Percentiles rank a stretch among this genome's conserved stretches.
These are phyloP conservation scores for Xylaria nigripes DNA, from an alignment of 495 filamentous ascomycete genomes.

Conservation along the genomic window DNA sequence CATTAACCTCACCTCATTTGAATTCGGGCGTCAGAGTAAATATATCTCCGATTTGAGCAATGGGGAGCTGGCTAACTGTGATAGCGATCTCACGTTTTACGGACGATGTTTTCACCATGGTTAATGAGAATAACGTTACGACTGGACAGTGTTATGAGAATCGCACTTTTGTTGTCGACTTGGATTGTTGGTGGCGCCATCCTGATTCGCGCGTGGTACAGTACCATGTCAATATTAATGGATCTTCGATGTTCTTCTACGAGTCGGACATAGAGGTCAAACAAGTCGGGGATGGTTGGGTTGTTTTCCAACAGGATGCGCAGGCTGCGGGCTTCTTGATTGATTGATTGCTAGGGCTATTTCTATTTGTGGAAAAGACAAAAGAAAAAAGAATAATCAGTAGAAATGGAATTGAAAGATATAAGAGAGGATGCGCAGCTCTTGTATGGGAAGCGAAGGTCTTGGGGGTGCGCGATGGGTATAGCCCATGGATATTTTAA, in stretches of 20 bases:
- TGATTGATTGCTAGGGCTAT: neutral
- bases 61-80: neutral
- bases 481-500: too few relatives aligned
- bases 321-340: neutral
- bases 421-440: too few relatives aligned
- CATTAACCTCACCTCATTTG: neutral
- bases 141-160: neutral
- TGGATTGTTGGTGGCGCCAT: conserved; percentile 3
- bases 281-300: neutral
- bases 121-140: neutral
- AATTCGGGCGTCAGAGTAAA: neutral
- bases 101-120: neutral
- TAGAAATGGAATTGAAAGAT: neutral
- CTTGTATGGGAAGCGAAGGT: too few relatives aligned
- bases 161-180: neutral
- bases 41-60: neutral
- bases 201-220: neutral
- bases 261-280: neutral
- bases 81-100: neutral
- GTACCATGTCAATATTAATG: conserved; percentile 3
- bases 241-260: conserved; percentile 9
- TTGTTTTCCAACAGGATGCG: neutral
- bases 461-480: too few relatives aligned
- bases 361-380: neutral
- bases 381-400: neutral